Evolutionary conservation across 495 filamentous ascomycete species (phyloP).

Genomic region (Penicillium desertorum): DNA sequence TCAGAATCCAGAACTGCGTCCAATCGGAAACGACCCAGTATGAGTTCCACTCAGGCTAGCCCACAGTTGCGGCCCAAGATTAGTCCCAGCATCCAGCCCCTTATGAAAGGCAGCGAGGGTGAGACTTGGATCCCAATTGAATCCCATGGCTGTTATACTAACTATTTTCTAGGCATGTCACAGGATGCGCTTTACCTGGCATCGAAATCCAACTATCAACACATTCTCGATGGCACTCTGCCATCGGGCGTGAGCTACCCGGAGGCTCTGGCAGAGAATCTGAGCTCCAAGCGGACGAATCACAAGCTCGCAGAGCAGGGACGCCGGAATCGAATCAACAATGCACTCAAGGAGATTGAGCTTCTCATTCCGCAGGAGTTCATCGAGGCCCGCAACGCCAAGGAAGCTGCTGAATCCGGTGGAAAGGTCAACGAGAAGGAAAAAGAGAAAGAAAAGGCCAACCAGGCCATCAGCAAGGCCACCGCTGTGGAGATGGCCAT

Average conservation of each 20-base stretch:
- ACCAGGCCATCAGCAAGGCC: conserved; percentile 79
- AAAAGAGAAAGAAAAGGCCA: conserved; percentile 43
- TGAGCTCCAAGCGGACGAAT: conserved; percentile 94
- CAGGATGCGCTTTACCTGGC: conserved; percentile 79
- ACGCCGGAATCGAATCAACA: conserved; percentile 91
- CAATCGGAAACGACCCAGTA: conserved; percentile 66
- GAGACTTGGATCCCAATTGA: conserved; percentile 29
- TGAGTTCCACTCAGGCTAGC: conserved; percentile 72
- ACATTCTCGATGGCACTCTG: conserved; percentile 89
- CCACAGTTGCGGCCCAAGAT: conserved; percentile 90
- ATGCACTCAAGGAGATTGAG: conserved; percentile 87
- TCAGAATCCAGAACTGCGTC: conserved; percentile 39
- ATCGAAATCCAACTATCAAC: conserved; percentile 96
- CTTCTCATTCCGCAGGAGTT: conserved; percentile 66
- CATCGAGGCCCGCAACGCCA: conserved; percentile 35
- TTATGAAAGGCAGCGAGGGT: conserved; percentile 77
- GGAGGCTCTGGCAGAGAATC: conserved; percentile 81
- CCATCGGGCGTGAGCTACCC: conserved; percentile 90
- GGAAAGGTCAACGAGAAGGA: conserved; percentile 44
- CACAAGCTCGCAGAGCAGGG: conserved; percentile 99
- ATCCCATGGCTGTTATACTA: conserved; percentile 13
- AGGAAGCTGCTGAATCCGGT: conserved; percentile 32
- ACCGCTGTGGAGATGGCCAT: conserved; percentile 95
- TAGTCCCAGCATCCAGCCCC: conserved; percentile 88
- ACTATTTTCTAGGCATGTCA: conserved; percentile 42